Conservation (phyloP, 768 basidiomycete species). For the Collybia sp. region DNA sequence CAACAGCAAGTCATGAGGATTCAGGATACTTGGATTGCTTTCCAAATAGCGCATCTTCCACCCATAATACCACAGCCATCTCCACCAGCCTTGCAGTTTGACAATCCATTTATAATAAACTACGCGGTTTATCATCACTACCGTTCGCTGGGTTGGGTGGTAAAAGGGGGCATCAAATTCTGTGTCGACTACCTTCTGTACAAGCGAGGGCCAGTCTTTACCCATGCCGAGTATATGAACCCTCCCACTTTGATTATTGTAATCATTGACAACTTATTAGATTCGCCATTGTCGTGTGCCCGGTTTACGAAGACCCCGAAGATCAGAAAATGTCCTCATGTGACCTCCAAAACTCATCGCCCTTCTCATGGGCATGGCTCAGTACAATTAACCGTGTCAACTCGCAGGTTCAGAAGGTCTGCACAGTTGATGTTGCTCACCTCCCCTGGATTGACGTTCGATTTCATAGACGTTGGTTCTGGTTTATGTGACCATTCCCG, state of each 20-base stretch:
- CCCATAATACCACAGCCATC: slow-evolving; percentile 26
- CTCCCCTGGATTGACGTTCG: background rate
- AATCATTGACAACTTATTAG: slow-evolving; percentile 32
- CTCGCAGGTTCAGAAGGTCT: slow-evolving; percentile 93
- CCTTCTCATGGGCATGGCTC: slow-evolving; percentile 92
- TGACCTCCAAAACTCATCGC: slow-evolving; percentile 57
- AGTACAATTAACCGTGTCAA: slow-evolving; percentile 97
- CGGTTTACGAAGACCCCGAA: slow-evolving; percentile 79
- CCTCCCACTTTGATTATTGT: slow-evolving; percentile 3
- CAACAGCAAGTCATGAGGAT: slow-evolving; percentile 55
- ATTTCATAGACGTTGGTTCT: slow-evolving; percentile 80
- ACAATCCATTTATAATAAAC: slow-evolving; percentile 89
- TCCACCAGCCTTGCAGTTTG: slow-evolving; percentile 44
- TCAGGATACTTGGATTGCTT: slow-evolving; percentile 57
- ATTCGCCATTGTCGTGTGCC: slow-evolving; percentile 87
- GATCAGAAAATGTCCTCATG: slow-evolving; percentile 67
- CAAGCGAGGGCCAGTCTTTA: slow-evolving; percentile 90
- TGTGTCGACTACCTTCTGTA: slow-evolving; percentile 94
- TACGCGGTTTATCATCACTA: slow-evolving; percentile 95
- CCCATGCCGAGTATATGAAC: slow-evolving; percentile 83
- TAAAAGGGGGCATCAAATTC: slow-evolving; percentile 95
- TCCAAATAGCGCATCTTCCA: slow-evolving; percentile 52
- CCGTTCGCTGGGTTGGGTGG: slow-evolving; percentile 94
- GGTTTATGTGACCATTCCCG: slow-evolving; percentile 90
- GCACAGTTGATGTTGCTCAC: background rate